Base-by-base conservation (phyloP, 2,329 filamentous ascomycete species). In the Aureobasidium namibiae region DNA sequence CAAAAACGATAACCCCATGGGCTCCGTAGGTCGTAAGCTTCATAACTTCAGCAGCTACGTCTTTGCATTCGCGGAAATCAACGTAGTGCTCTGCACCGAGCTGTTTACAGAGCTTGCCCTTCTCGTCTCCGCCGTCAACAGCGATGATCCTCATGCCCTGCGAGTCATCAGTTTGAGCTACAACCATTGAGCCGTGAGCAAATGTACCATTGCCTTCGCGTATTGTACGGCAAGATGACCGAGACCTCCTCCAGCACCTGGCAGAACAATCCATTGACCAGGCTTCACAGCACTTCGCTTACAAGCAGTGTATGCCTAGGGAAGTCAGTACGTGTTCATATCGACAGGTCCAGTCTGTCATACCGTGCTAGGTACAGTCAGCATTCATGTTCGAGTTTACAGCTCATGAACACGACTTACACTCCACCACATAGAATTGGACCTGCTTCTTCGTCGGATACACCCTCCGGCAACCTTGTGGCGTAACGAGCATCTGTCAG, bases 351-450 rank as follows among this genome's bases (percentile, higher is more conserved):
- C 14, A 16, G n/a, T 14, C 13, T 6, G 13, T n/a, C 52, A 18
- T 45, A 45, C 52, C 21, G 41, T 57, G 24, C 54, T 57, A 16
- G 2, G n/a, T 3, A 41, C 5, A 24, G 6, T 41, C 36, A 54
- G 36, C 34, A 41, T 33, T 3, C 13, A 7, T 21, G 44, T 13
- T 14, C 4, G 2, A 21, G 10, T 4, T 8, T 14, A 14, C 44
- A n/a, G 23, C 7, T n/a, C 13, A 8, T 3, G 1, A n/a, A 33
- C 7, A 26, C n/a, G 10, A 39, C 67, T 38, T 70, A 73, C n/a
- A 73, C 70, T 42, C 71, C 71, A 48, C 70, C 71, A 46, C 72
- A 74, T 67, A 74, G 70, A 60, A 73, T 72, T 1, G 71, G 71
- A 0, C 70, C 72, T 21, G 72, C 70, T 54, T 73, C 69, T 62